Percentiles rank a stretch among this genome's conserved stretches.
Evolutionary conservation across 495 filamentous ascomycete genomes (phyloP).

Genomic region (Tirmania nivea): DNA sequence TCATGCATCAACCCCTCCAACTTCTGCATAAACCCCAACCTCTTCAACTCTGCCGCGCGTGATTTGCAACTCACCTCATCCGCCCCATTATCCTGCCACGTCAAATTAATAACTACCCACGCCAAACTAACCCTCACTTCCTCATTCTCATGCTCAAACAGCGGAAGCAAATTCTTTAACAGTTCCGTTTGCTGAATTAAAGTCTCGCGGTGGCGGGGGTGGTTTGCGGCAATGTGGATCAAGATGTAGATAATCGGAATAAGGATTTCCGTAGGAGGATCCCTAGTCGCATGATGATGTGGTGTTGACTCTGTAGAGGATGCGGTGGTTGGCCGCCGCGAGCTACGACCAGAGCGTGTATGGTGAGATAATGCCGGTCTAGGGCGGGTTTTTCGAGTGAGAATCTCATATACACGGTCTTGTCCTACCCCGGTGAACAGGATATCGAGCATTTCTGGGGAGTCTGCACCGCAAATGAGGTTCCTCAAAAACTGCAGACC

Average conservation of each 20-base stretch:
- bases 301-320: constrained; percentile 3
- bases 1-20: constrained; percentile 46
- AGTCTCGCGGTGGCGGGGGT: constrained; percentile 48
- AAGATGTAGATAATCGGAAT: constrained; percentile 52
- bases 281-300: constrained; percentile 5
- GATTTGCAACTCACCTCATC: constrained; percentile 39
- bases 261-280: constrained; percentile 50
- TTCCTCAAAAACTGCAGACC: constrained; percentile 74
- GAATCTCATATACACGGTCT: constrained; percentile 49
- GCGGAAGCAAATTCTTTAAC: constrained; percentile 40
- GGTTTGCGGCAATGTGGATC: constrained; percentile 64
- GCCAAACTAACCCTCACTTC: constrained; percentile 53
- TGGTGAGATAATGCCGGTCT: constrained; percentile 23
- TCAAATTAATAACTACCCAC: constrained; percentile 65
- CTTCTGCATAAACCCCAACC: constrained; percentile 46
- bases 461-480: constrained; percentile 32
- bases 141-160: constrained; percentile 47
- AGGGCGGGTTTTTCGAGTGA: constrained; percentile 47
- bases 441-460: constrained; percentile 58
- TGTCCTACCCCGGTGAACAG: constrained; percentile 58
- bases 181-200: constrained; percentile 35
- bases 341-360: constrained; percentile 1
- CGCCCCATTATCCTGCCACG: constrained; percentile 48
- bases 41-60: constrained; percentile 43
- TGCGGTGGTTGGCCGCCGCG: constrained; percentile 19